Evolutionary conservation across 345 rosid genomes (phyloP), one percentile per base, ranked within the genome.

Genomic region (Lumnitzera racemosa): DNA sequence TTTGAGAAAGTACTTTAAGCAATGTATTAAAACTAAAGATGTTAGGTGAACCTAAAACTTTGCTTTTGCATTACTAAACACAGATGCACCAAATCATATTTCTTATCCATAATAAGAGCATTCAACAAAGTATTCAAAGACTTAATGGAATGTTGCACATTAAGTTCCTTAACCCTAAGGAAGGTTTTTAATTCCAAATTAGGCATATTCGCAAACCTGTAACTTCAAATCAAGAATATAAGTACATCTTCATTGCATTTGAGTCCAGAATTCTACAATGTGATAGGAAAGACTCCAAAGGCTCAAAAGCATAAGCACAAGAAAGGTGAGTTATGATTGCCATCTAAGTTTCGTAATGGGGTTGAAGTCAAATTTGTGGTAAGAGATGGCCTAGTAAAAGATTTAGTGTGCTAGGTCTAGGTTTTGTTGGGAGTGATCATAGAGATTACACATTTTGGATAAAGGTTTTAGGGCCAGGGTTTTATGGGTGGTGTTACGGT

Each of bases 381-480:
- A 85, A 69, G 80, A 87, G 0, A 87, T 86, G 31, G 98, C 95
- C 75, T 85, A 80, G 20, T 79, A 64, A 84, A 89, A 91, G 60
- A 87, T 87, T 71, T 87, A 96, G 77, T 87, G 82, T 49, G 95
- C 89, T 6, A 91, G 92, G 71, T 85, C 95, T 57, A 83, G 86
- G 70, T 83, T 85, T 56, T 89, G 90, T 56, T 87, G 95, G 69
- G 84, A 31, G 59, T 66, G 76, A 91, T 85, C 90, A 87, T 83
- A 55, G 81, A 81, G 62, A 68, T 76, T 5, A 91, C 76, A 53
- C 91, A 91, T 68, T 81, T 91, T 2, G 95, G 91, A 74, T 65
- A 74, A 58, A 91, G 95, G 64, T 78, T 78, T 62, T 78, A 73
- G 6, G 98, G 98, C 98, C 98, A 91, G 7, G 86, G 90, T 71